Evolutionary conservation across 306 rosid genomes (phyloP).

Genomic region (Inga laurina): DNA sequence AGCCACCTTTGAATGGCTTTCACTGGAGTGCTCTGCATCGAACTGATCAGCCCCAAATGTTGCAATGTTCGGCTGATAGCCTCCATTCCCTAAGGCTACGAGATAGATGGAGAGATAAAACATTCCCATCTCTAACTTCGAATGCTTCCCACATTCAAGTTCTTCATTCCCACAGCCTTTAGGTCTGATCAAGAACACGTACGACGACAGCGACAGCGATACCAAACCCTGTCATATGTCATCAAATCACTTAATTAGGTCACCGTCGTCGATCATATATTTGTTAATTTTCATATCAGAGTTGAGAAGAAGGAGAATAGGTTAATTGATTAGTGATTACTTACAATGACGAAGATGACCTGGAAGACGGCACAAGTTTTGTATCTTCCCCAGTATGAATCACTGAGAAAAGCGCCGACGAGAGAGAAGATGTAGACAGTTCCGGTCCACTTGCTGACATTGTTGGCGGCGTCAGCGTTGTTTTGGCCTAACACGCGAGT

Average conservation of each 20-base stretch:
- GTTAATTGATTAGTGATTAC: slow-evolving; percentile 14
- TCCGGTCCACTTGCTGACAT: slow-evolving; percentile 96
- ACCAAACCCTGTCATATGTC: slow-evolving; percentile 66
- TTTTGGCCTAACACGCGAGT: slow-evolving; percentile 81
- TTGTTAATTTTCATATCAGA: no score
- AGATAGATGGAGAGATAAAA: slow-evolving; percentile 93
- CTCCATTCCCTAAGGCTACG: slow-evolving; percentile 91
- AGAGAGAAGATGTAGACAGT: slow-evolving; percentile 92
- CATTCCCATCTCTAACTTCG: slow-evolving; percentile 60
- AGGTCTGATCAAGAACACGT: slow-evolving; percentile 79
- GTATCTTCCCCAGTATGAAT: slow-evolving; percentile 95
- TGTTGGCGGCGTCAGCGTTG: slow-evolving; percentile 90
- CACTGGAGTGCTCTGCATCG: slow-evolving; percentile 77
- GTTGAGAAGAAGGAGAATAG: no score
- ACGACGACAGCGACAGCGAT: slow-evolving; percentile 71
- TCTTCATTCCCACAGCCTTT: slow-evolving; percentile 75
- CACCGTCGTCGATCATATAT: no score
- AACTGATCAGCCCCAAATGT: slow-evolving; percentile 98
- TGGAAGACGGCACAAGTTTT: slow-evolving; percentile 90
- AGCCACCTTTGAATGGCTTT: slow-evolving; percentile 77
- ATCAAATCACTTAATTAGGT: neutral
- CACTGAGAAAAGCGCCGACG: slow-evolving; percentile 98
- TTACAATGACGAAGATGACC: slow-evolving; percentile 79
- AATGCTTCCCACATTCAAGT: slow-evolving; percentile 66
- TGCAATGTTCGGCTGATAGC: slow-evolving; percentile 92